Conservation (phyloP, 805 yeast genomes). For the Lipomyces spencermartinsiae region DNA sequence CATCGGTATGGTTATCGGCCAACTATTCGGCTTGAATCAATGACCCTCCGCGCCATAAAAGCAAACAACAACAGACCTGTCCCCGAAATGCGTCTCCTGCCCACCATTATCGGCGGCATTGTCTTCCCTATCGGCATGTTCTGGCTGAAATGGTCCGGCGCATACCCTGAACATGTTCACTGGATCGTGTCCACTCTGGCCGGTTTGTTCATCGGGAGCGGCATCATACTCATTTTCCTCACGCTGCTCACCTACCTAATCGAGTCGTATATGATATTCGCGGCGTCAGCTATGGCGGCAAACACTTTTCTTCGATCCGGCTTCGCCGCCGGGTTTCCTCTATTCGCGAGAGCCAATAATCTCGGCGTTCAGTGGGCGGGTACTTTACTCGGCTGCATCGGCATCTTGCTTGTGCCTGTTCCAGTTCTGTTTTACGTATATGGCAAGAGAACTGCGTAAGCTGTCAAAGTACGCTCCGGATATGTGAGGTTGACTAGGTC, state of each 20-base stretch:
- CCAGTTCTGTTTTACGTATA: conserved; percentile 69
- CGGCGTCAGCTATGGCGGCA: conserved; percentile 81
- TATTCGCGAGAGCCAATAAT: conserved; percentile 67
- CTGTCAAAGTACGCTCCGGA: conserved; percentile 32
- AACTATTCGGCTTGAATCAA: conserved; percentile 65
- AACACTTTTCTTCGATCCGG: conserved; percentile 72
- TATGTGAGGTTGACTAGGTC: not conserved
- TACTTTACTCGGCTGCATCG: conserved; percentile 68
- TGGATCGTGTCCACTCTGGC: conserved; percentile 75
- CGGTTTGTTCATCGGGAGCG: conserved; percentile 65
- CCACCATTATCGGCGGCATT: conserved; percentile 75
- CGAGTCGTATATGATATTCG: conserved; percentile 66
- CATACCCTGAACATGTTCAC: conserved; percentile 69
- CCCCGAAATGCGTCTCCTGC: conserved; percentile 81
- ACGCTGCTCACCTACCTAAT: conserved; percentile 69
- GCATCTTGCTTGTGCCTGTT: conserved; percentile 64
- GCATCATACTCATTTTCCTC: conserved; percentile 66
- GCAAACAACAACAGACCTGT: conserved; percentile 63
- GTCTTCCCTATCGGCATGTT: conserved; percentile 78
- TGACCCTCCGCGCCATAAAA: conserved; percentile 55
- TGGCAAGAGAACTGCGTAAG: conserved; percentile 53
- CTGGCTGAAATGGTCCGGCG: conserved; percentile 91
- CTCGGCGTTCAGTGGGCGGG: conserved; percentile 85
- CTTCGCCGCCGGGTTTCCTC: conserved; percentile 73
- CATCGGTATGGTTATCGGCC: conserved; percentile 74